Percentiles rank a stretch among this genome's conserved stretches.
Evolutionary conservation across 2,329 filamentous ascomycete species (phyloP).

Genomic region (Calonectria hawksworthii): DNA sequence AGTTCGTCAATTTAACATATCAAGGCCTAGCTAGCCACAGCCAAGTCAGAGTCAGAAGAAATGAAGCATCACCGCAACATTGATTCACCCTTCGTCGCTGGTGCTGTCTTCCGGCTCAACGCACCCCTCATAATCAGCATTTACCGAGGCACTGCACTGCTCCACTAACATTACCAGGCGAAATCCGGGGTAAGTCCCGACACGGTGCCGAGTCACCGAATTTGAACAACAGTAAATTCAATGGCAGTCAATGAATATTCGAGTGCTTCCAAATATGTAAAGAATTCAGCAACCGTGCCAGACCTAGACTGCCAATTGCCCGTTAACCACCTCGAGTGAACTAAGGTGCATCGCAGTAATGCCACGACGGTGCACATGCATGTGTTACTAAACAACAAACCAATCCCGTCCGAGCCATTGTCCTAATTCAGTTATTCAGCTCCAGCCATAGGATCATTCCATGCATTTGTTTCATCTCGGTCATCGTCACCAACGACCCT

Average conservation of each 20-base stretch:
- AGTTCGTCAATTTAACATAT: not conserved
- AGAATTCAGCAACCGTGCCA: not conserved
- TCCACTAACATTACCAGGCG: not conserved
- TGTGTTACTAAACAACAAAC: not conserved
- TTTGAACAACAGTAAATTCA: not conserved
- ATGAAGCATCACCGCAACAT: not conserved
- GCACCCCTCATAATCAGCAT: not conserved
- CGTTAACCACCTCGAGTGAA: not conserved
- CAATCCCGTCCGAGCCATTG: not conserved
- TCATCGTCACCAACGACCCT: not conserved
- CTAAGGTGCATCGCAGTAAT: too few species aligned
- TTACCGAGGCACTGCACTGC: not conserved
- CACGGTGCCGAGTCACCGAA: not conserved
- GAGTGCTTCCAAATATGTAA: not conserved
- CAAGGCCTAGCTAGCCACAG: not conserved
- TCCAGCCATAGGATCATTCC: not conserved
- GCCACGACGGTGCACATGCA: not conserved
- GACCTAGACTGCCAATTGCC: not conserved
- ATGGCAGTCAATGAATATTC: not conserved
- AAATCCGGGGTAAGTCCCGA: not conserved
- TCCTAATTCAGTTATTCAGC: too few species aligned
- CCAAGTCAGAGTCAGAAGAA: not conserved
- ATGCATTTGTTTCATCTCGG: not conserved
- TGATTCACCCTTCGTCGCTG: not conserved
- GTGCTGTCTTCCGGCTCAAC: not conserved